A percentile compares a stretch with the other conserved stretches of the same genome.
Evolutionary conservation across 108 stramenopile species (phyloP).

Genomic region (Cyclotella sp.): DNA sequence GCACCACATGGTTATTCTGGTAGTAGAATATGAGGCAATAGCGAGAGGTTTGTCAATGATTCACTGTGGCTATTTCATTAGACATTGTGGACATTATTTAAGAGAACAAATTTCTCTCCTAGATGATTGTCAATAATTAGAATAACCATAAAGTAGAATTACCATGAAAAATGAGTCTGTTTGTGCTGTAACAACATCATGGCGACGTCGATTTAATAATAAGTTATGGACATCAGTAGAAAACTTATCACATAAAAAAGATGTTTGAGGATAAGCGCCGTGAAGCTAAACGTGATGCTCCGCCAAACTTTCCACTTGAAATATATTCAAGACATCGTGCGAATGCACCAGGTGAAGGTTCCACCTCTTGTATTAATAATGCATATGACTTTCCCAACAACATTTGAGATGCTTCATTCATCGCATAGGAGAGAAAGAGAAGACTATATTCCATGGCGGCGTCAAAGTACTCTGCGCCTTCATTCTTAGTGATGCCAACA

Average conservation of each 20-base stretch:
- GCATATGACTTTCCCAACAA: slow-evolving; percentile 7
- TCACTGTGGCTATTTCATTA: too few species aligned
- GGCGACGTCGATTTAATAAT: too few species aligned
- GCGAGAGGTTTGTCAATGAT: too few species aligned
- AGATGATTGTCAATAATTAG: too few species aligned
- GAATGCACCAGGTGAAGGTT: slow-evolving; percentile 18
- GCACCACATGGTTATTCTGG: too few species aligned
- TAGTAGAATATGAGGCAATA: too few species aligned
- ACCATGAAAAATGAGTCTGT: too few species aligned
- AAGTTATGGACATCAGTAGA: too few species aligned
- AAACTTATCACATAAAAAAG: background rate
- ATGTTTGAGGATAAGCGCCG: slow-evolving; percentile 11
- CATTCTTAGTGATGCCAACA: slow-evolving; percentile 42
- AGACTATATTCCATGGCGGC: slow-evolving; percentile 67
- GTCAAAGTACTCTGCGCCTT: slow-evolving; percentile 59
- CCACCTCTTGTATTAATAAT: slow-evolving; percentile 16
- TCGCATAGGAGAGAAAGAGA: slow-evolving; percentile 48
- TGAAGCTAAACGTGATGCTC: slow-evolving; percentile 20
- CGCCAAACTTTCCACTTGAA: slow-evolving; percentile 23
- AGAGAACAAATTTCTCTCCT: too few species aligned
- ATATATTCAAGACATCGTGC: slow-evolving; percentile 7
- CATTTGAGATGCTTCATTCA: slow-evolving; percentile 24
- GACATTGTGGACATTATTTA: too few species aligned
- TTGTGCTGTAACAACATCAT: too few species aligned
- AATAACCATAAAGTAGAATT: too few species aligned